Evolutionary conservation across 352 stramenopile genomes (phyloP), one percentile per base, ranked within the genome.

Genomic region (Nothophytophthora sp.): DNA sequence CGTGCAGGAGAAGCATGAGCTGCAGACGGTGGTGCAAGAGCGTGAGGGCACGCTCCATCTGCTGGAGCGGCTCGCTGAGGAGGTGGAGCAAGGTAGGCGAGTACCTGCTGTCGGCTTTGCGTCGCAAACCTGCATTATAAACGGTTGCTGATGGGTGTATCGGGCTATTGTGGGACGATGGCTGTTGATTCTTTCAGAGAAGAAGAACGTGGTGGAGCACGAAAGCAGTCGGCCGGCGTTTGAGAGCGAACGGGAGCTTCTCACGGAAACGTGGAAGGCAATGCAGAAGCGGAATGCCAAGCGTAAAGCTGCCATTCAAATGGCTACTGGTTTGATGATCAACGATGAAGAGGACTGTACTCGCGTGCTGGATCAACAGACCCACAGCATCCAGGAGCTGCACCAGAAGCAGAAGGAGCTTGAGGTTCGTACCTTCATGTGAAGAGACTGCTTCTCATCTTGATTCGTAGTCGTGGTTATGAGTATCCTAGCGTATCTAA

Each of bases 321-420:
- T 92, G 56, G 50, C 79, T 5, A 90, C 77, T 5, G 62, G 65
- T 5, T 59, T 88, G 28, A 77, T 87, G 71, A 74, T 92, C 61
- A 90, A 86, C 42, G 79, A 88, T 55, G 82, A 92, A 43, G 75
- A 89, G n/a, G 82, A 92, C 55, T 90, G 82, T 50, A 63, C 47
- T 15, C 77, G 79, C 15, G 70, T 90, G n/a, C 55, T 92, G 15
- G 77, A 89, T 37, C 65, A 73, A 29, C 82, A 92, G 58, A 90
- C 79, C 5, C 69, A 81, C 29, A 74, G 60, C 34, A 90, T 92
- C 50, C 79, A 88, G 38, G 74, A 87, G 36, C 73, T 92, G 34
- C 70, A 83, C 39, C 60, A 90, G 30, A 73, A 76, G 39, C 77
- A 90, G 45, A 84, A 88, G 44, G 35, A 72, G 8, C 55, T 90